These are phyloP conservation scores for Monilinia polystroma DNA, from an alignment of 2,329 filamentous ascomycete genomes.

Conservation along the genomic window DNA sequence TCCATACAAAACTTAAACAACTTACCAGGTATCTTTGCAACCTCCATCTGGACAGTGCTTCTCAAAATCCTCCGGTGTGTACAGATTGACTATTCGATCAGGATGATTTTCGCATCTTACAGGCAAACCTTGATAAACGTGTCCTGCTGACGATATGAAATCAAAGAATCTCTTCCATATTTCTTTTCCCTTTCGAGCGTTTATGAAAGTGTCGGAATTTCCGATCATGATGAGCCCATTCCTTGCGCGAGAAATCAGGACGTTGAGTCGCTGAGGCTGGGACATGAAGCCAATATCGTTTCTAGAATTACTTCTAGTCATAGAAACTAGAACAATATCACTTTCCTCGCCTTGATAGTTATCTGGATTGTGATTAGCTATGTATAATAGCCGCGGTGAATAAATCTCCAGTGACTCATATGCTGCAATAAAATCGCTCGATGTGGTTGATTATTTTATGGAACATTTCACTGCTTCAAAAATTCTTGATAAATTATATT, in stretches of 20 bases:
- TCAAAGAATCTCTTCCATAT: slow-evolving; percentile 60
- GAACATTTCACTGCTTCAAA: neutral
- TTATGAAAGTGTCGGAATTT: slow-evolving; percentile 65
- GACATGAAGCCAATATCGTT: slow-evolving; percentile 71
- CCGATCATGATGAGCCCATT: slow-evolving; percentile 68
- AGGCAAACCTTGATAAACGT: slow-evolving; percentile 60
- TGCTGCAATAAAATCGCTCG: neutral
- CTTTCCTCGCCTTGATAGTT: slow-evolving; percentile 79
- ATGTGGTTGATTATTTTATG: neutral
- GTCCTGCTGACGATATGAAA: slow-evolving; percentile 50
- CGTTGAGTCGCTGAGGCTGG: slow-evolving; percentile 65
- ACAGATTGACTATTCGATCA: slow-evolving; percentile 48
- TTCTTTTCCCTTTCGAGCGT: slow-evolving; percentile 54
- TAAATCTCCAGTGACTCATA: neutral
- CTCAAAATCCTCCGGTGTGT: slow-evolving; percentile 57
- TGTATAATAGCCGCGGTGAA: neutral
- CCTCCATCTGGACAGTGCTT: slow-evolving; percentile 66
- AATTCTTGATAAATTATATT: neutral
- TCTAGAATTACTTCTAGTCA: slow-evolving; percentile 63
- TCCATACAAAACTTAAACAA: slow-evolving; percentile 16
- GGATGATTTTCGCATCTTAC: slow-evolving; percentile 62
- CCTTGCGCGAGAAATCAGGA: slow-evolving; percentile 66
- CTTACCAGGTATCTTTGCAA: slow-evolving; percentile 62
- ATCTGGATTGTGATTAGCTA: slow-evolving; percentile 47
- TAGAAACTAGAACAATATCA: slow-evolving; percentile 66